Base-by-base conservation (phyloP, 495 filamentous ascomycete genomes). In the Talaromyces borbonicus region DNA sequence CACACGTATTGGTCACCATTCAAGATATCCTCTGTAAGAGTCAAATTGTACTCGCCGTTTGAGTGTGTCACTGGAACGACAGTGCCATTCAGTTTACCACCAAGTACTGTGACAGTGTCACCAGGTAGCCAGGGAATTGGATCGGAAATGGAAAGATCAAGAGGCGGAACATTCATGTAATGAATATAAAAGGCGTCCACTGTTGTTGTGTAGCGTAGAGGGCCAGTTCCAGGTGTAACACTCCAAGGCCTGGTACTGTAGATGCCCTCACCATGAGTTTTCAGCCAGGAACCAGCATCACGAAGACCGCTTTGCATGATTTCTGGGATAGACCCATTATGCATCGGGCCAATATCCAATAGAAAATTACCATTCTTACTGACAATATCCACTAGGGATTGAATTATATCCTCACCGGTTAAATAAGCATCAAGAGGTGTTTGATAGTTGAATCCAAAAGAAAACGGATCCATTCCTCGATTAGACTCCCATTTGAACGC, bases 211-310 rank as follows among this genome's bases (percentile, higher is more conserved):
- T 77, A 79, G 19, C 75, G 52, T 0, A 78, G 55, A 8, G 7
- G 14, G 0, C 60, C 62, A 24, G 70, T 71, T 44, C 74, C 61
- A 1, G 69, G 67, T 25, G 63, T 68, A n/a, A 77, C 56, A 51
- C 71, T 70, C 72, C 74, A 79, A 47, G 77, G 78, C 14, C 68
- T 73, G 6, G 75, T 79, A 24, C 72, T 66, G 48, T 67, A 79
- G n/a, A 79, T 63, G 2, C 72, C 71, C 48, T 79, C 74, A 2
- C 48, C 68, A 52, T 79, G 70, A 3, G 46, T 43, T 39, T 60
- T 61, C 40, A 78, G 72, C 75, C 75, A 79, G 4, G 15, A 44
- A 0, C 75, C 75, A 3, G 73, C 74, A 36, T 66, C 56, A 0
- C 66, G 56, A 22, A 79, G 55, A 48, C 66, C 58, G 11, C 61